Evolutionary conservation across 1,284 basidiomycete species (phyloP), one percentile per base, ranked within the genome.

Genomic region (Ustilago tritici): DNA sequence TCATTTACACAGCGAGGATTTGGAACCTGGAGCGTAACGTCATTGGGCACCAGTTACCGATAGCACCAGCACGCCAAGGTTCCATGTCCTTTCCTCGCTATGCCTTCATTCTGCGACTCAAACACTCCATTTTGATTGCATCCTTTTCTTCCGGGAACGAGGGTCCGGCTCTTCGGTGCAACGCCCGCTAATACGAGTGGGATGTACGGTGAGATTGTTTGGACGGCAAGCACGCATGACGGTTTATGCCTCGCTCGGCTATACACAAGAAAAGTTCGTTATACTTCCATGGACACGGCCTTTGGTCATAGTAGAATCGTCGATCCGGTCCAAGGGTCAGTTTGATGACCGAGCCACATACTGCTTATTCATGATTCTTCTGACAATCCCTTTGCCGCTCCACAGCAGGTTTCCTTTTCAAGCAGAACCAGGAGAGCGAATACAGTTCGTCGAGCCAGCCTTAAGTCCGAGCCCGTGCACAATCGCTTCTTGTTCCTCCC

Each of bases 181-280:
- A 10, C 36, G 36, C 36, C 36, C 36, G 36, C 36, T 14, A 38
- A 38, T 14, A 38, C 36, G 36, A 38, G 4, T 38, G 36, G 36
- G 2, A 38, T 10, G 36, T 10, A 14, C 36, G 36, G 2, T 19
- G n/a, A 19, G n/a, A 9, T 38, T 46, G n/a, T 19, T 19, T 19
- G 17, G n/a, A 19, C 17, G 11, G n/a, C n/a, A n/a, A 46, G n/a
- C 28, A 55, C 23, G 54, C 17, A 38, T 55, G 36, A 19, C 41
- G 8, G 31, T 56, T 56, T 41, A 55, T 47, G 53, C 61, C 34
- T 49, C 34, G 47, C 46, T 58, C 62, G 62, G 62, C 62, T 57
- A 65, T 65, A 14, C 62, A 63, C 23, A 65, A 36, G 23, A 49
- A 60, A 60, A 41, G 34, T 60, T 60, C 49, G 47, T 41, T 52